These are phyloP conservation scores for Microbotryomycetes sp. DNA, from an alignment of 1,284 basidiomycete species.

Conservation along the genomic window DNA sequence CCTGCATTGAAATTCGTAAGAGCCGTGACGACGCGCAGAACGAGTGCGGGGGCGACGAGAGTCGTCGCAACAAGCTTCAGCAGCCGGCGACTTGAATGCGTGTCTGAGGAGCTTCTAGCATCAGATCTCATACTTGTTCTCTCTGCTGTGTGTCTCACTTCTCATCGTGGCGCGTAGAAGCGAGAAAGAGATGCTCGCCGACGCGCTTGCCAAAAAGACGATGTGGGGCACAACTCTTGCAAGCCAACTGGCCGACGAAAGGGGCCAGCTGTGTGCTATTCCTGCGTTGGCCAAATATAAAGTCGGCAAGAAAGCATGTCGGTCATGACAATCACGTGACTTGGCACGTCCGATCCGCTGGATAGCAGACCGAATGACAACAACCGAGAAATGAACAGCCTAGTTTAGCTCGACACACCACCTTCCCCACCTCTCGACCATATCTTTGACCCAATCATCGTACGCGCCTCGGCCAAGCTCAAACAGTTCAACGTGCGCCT, in stretches of 20 bases:
- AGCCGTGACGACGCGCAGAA: not conserved
- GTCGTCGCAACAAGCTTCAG: not conserved
- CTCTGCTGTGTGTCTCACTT: not conserved
- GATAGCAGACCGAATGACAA: not conserved
- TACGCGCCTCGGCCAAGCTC: conserved; percentile 18
- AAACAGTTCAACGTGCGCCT: conserved; percentile 32
- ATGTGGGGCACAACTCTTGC: no score
- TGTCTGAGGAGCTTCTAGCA: not conserved
- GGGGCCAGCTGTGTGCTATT: no score
- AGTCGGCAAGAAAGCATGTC: no score
- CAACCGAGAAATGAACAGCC: not conserved
- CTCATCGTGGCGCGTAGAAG: not conserved
- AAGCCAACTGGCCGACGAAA: no score
- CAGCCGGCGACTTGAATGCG: not conserved
- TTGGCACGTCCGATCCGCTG: no score
- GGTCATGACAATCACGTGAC: no score
- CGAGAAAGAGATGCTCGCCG: no score
- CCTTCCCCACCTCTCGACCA: conserved; percentile 30
- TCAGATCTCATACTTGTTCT: not conserved
- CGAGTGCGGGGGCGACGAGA: not conserved
- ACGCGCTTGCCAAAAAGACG: no score
- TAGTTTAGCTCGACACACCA: conserved; percentile 17
- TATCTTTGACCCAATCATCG: conserved; percentile 21
- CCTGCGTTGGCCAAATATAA: no score
- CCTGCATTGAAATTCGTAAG: not conserved